These are phyloP conservation scores for Brettanomyces bruxellensis DNA, from an alignment of 805 yeast genomes.

Conservation along the genomic window DNA sequence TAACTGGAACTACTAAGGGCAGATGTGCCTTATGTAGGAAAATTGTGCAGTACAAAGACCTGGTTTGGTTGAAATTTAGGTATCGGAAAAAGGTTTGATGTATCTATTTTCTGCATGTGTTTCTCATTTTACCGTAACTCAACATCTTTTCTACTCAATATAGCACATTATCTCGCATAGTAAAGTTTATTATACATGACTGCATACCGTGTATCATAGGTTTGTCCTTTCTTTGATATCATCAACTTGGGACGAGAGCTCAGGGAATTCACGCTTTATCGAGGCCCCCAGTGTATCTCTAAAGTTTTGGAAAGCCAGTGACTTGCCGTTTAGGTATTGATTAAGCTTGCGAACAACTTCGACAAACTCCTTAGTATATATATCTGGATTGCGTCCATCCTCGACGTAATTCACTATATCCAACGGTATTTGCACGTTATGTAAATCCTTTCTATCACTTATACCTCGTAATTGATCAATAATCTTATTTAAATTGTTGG, in stretches of 20 bases:
- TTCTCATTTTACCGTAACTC: no score
- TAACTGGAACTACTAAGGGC: conserved; percentile 17
- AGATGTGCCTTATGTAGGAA: conserved; percentile 27
- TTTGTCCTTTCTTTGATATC: conserved; percentile 31
- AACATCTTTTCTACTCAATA: no score
- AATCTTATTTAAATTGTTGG: conserved; percentile 34
- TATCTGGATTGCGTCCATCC: conserved; percentile 95
- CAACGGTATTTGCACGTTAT: conserved; percentile 50
- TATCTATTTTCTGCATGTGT: no score
- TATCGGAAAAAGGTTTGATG: neutral
- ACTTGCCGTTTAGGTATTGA: conserved; percentile 80
- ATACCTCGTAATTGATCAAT: conserved; percentile 30
- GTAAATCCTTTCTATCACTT: conserved; percentile 23
- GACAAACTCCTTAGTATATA: conserved; percentile 92
- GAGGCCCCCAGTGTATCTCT: conserved; percentile 60
- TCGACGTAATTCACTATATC: conserved; percentile 90
- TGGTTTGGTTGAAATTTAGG: conserved; percentile 24
- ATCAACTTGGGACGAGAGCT: conserved; percentile 48
- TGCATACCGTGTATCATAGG: neutral
- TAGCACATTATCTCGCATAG: no score
- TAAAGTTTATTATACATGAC: no score
- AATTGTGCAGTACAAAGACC: conserved; percentile 19
- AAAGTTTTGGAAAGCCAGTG: conserved; percentile 47
- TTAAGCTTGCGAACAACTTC: conserved; percentile 88
- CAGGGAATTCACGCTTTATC: conserved; percentile 73